phyloP scores from a whole-genome alignment of 2,329 filamentous ascomycete species.

The Trichoderma polysporum region DNA sequence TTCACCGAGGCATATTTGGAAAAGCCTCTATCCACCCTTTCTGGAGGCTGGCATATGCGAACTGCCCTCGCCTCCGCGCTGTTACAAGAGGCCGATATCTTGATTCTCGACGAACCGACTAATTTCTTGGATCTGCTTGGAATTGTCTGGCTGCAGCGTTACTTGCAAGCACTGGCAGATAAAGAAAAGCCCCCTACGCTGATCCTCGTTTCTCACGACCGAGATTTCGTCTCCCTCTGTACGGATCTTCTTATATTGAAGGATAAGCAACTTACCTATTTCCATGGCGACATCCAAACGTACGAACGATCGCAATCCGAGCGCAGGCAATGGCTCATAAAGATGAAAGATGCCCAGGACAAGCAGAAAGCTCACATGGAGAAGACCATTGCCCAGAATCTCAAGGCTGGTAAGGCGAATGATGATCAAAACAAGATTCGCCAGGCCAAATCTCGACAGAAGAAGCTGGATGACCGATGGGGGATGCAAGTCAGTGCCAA shows the following conservation, averaged over 20 bases:
- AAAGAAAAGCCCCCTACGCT: constrained; percentile 60
- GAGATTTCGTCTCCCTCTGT: constrained; percentile 74
- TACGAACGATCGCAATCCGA: constrained; percentile 70
- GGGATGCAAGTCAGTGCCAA: constrained; percentile 71
- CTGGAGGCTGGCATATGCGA: constrained; percentile 76
- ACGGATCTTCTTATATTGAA: constrained; percentile 76
- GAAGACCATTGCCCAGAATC: constrained; percentile 71
- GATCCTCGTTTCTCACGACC: constrained; percentile 79
- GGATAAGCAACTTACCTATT: constrained; percentile 69
- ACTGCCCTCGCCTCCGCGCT: constrained; percentile 64
- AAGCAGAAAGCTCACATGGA: constrained; percentile 79
- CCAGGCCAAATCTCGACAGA: constrained; percentile 81
- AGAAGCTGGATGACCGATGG: constrained; percentile 79
- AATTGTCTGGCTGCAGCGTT: constrained; percentile 80
- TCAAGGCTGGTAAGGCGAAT: constrained; percentile 71
- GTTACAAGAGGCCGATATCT: constrained; percentile 70
- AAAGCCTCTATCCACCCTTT: constrained; percentile 63
- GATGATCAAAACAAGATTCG: constrained; percentile 83
- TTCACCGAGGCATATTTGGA: constrained; percentile 64
- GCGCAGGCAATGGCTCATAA: constrained; percentile 64
- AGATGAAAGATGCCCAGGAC: constrained; percentile 81
- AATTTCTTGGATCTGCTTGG: constrained; percentile 82
- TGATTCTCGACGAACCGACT: constrained; percentile 83
- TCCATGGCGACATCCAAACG: constrained; percentile 70
- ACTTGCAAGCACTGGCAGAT: constrained; percentile 60